A percentile compares a stretch with the other conserved stretches of the same genome.
Evolutionary conservation across 2,329 filamentous ascomycete genomes (phyloP).

Genomic region (Aaosphaeria arxii): DNA sequence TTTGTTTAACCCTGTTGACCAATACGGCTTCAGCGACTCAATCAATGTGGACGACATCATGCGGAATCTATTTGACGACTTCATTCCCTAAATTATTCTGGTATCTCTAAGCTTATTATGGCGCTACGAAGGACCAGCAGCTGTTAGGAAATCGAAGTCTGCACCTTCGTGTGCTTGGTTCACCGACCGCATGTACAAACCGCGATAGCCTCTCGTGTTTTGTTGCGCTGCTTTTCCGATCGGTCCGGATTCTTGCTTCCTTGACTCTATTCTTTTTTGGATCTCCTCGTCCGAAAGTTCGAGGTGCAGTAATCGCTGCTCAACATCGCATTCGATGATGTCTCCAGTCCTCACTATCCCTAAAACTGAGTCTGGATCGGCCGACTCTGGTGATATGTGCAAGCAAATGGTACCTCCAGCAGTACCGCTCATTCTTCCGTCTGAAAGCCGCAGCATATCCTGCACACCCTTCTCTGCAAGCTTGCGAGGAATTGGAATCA

Average conservation of each 20-base stretch:
- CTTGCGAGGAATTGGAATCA: conserved; percentile 76
- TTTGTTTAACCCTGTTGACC: neutral
- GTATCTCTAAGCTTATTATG: neutral
- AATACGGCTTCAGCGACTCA: neutral
- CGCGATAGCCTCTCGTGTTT: conserved; percentile 53
- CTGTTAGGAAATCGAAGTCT: conserved; percentile 59
- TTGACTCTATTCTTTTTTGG: conserved; percentile 33
- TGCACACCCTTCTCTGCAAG: conserved; percentile 45
- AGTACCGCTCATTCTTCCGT: conserved; percentile 56
- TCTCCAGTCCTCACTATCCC: conserved; percentile 49
- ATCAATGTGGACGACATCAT: conserved; percentile 5
- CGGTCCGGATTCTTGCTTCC: conserved; percentile 21
- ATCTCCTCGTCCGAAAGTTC: conserved; percentile 44
- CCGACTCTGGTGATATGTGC: conserved; percentile 54
- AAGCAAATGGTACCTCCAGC: conserved; percentile 55
- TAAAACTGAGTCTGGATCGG: conserved; percentile 45
- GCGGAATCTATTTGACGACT: conserved; percentile 7
- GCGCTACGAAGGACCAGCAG: conserved; percentile 8
- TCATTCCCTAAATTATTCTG: conserved; percentile 2
- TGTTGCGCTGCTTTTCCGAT: conserved; percentile 20
- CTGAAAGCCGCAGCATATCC: conserved; percentile 54
- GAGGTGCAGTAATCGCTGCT: conserved; percentile 41
- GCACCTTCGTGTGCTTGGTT: conserved; percentile 59
- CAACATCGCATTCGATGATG: conserved; percentile 45
- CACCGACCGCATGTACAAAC: conserved; percentile 58